Base-by-base conservation (phyloP, 345 rosid genomes). In the Salix udensis region DNA sequence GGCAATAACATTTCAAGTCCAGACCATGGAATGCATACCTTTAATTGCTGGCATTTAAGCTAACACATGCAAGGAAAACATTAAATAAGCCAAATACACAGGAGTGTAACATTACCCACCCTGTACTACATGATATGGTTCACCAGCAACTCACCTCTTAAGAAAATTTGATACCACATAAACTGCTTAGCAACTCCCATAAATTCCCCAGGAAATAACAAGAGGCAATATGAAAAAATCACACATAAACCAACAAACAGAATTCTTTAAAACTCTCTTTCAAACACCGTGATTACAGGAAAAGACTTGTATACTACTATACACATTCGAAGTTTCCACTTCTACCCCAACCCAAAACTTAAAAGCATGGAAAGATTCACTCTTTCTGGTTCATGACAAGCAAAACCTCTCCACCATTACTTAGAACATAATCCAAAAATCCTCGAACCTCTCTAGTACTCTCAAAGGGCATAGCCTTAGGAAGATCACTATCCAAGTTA, bases 401-500 rank as follows among this genome's bases (percentile, higher is more conserved):
- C 83, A 92, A 85, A 78, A 92, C 79, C 84, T 92, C 95, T 16
- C 88, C 91, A 18, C 96, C 90, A 65, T 65, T 85, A 74, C 67
- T 65, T 40, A 92, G 78, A 48, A 80, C 82, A 42, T 66, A 86
- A 84, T 91, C 93, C 91, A 92, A 86, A 77, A 88, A 88, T 6
- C 66, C 86, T 79, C 73, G 77, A 64, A 92, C 89, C 80, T 88
- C 85, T 69, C 82, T 85, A 34, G 74, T 74, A 44, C 82, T 83
- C 65, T 80, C 77, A 60, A 92, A 92, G 37, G 71, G 15, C 7
- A 62, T 48, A 58, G 96, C 94, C 40, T 81, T 69, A 66, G 39
- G 6, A 24, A 94, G 93, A 84, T 96, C 97, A 85, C 98, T 92
- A 62, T 91, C 97, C 87, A 94, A 82, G 74, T 92, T 94, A 85